phyloP scores from a whole-genome alignment of 805 yeast genomes.

The Isabelozyma gotoi region DNA sequence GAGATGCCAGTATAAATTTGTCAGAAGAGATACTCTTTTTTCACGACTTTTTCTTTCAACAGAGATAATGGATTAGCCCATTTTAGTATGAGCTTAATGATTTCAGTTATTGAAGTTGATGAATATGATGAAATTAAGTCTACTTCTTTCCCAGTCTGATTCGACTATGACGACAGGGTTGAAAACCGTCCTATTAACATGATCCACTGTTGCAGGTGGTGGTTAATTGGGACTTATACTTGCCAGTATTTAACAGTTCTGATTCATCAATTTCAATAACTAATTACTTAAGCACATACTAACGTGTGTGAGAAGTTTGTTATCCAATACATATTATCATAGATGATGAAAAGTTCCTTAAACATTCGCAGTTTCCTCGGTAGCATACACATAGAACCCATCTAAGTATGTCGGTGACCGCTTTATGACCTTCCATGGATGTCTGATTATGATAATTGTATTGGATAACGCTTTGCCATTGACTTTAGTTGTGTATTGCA shows the following conservation, averaged over 20 bases:
- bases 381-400: constrained; percentile 85
- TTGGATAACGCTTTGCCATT: neutral
- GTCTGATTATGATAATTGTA: constrained; percentile 57
- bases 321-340: constrained; percentile 2
- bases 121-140: constrained; percentile 52
- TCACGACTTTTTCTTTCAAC: neutral
- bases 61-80: too few relatives aligned
- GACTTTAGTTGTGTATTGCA: too few relatives aligned
- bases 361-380: constrained; percentile 98
- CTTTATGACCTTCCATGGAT: constrained; percentile 85
- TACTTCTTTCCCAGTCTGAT: constrained; percentile 90
- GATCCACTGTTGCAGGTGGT: constrained; percentile 40
- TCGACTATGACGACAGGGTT: constrained; percentile 93
- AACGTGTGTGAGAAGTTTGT: constrained; percentile 13
- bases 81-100: constrained; percentile 21
- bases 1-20: neutral
- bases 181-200: constrained; percentile 44
- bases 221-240: constrained; percentile 64
- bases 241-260: constrained; percentile 80
- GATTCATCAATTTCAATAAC: constrained; percentile 38
- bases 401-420: constrained; percentile 85
- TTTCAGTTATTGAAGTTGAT: constrained; percentile 10
- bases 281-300: constrained; percentile 27
- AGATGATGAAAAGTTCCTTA: constrained; percentile 74
- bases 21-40: neutral